Evolutionary conservation across 805 yeast genomes (phyloP), one percentile per base, ranked within the genome.

Genomic region (Hanseniaspora pseudoguilliermondii): DNA sequence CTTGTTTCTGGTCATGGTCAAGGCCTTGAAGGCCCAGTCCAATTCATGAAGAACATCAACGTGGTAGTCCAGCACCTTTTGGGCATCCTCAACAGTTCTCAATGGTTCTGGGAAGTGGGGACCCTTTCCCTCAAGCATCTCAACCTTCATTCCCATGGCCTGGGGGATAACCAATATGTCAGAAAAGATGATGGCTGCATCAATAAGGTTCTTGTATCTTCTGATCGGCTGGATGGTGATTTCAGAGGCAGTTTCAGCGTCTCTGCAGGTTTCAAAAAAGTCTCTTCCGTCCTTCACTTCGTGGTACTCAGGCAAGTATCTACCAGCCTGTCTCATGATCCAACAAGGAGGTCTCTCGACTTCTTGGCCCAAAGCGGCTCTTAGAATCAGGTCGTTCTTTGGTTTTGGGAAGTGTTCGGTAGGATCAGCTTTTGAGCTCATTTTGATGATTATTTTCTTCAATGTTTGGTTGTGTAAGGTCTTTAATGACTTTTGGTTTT

Each of bases 321-420:
- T 77, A 20, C 97, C 97, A n/a, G 97, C 97, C 73, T 89, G 97
- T 71, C 97, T 81, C 97, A 89, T 89, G 62, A 90, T 84, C 97
- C 97, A 93, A 59, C 93, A 81, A 20, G 98, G 98, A 2, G 98
- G 97, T 67, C 98, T 81, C 71, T 93, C 97, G 42, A 91, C 97
- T 58, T 72, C 73, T 66, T 91, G 95, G 52, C 84, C 97, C 60
- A 76, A 76, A 11, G 97, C 97, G 3, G 97, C 96, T 63, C 98
- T 76, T 60, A 93, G 73, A 39, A 93, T 84, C 64, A 91, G 75
- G 66, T 93, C 98, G 71, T 93, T 93, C 70, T 90, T 79, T 67
- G 90, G 73, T 16, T 82, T 80, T 18, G 96, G 82, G 68, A 89
- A 90, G 55, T 70, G 71, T 8, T 58, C 57, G 10, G 59, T 60